phyloP scores from a whole-genome alignment of 192 early-diverging fungal genomes.

The Backusella circina region DNA sequence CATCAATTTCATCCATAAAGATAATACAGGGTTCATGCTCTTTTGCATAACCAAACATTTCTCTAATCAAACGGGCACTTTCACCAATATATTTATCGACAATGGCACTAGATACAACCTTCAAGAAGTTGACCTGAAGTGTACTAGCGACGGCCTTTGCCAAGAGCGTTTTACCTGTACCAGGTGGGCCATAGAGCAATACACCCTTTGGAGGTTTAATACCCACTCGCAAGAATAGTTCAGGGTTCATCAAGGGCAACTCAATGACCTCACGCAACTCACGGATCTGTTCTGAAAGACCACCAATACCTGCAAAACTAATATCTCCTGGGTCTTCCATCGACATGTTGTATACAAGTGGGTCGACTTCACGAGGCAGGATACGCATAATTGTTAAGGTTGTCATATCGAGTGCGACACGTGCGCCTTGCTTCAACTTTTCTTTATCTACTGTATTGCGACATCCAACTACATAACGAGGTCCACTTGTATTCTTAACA shows the following conservation, averaged over 20 bases:
- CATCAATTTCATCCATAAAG: conserved; percentile 99
- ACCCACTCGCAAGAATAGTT: conserved; percentile 95
- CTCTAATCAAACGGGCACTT: conserved; percentile 92
- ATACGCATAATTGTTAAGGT: conserved; percentile 99
- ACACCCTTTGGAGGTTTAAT: conserved; percentile 99
- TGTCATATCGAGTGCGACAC: conserved; percentile 99
- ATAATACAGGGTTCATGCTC: conserved; percentile 99
- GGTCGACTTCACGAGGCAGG: conserved; percentile 97
- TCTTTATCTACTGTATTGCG: conserved; percentile 91
- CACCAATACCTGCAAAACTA: conserved; percentile 97
- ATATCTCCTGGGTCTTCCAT: conserved; percentile 94
- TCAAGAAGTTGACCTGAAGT: conserved; percentile 97
- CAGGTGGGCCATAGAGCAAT: conserved; percentile 92
- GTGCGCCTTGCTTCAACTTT: conserved; percentile 93
- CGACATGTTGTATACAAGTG: conserved; percentile 99
- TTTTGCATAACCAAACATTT: conserved; percentile 98
- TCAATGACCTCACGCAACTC: conserved; percentile 99
- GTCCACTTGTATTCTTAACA: conserved; percentile 95
- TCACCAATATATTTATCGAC: conserved; percentile 99
- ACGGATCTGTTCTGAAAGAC: conserved; percentile 93
- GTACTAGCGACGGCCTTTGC: conserved; percentile 97
- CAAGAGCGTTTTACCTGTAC: conserved; percentile 97
- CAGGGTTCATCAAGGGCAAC: conserved; percentile 97
- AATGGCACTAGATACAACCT: conserved; percentile 97
- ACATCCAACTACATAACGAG: conserved; percentile 98